These are phyloP conservation scores for Phallus indusiatus DNA, from an alignment of 768 basidiomycete species.

Conservation along the genomic window DNA sequence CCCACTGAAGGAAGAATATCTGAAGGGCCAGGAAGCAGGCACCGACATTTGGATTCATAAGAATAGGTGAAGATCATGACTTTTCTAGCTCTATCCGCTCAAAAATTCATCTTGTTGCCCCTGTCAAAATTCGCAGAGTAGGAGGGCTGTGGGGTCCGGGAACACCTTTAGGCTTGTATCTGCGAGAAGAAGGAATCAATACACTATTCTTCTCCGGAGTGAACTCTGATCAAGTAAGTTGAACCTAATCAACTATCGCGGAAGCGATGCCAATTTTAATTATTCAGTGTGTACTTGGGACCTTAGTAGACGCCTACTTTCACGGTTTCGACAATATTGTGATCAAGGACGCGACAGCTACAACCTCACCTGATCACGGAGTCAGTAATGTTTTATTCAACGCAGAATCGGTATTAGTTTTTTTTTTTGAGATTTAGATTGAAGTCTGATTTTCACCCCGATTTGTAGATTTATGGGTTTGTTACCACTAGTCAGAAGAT, in stretches of 20 bases:
- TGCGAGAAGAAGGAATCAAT: conserved; percentile 51
- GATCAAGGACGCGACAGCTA: conserved; percentile 48
- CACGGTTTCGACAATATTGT: conserved; percentile 55
- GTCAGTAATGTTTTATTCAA: conserved; percentile 50
- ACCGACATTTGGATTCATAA: conserved; percentile 68
- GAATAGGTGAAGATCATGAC: conserved; percentile 35
- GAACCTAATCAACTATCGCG: neutral
- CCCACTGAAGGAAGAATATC: conserved; percentile 45
- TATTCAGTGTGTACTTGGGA: conserved; percentile 51
- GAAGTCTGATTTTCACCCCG: neutral
- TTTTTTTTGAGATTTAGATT: neutral
- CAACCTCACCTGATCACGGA: conserved; percentile 48
- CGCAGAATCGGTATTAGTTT: conserved; percentile 35
- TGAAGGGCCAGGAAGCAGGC: conserved; percentile 40
- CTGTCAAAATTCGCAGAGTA: conserved; percentile 35
- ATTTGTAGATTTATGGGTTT: neutral
- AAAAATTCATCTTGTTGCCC: neutral
- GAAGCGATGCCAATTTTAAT: neutral
- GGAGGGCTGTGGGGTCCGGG: conserved; percentile 59
- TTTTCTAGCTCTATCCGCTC: neutral
- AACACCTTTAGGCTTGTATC: conserved; percentile 48
- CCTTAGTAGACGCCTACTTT: conserved; percentile 52
- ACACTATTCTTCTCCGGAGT: conserved; percentile 57
- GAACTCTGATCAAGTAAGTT: conserved; percentile 53
- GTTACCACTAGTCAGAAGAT: neutral